Base-by-base conservation (phyloP, 2,329 filamentous ascomycete genomes). In the Fusarium hainanense region DNA sequence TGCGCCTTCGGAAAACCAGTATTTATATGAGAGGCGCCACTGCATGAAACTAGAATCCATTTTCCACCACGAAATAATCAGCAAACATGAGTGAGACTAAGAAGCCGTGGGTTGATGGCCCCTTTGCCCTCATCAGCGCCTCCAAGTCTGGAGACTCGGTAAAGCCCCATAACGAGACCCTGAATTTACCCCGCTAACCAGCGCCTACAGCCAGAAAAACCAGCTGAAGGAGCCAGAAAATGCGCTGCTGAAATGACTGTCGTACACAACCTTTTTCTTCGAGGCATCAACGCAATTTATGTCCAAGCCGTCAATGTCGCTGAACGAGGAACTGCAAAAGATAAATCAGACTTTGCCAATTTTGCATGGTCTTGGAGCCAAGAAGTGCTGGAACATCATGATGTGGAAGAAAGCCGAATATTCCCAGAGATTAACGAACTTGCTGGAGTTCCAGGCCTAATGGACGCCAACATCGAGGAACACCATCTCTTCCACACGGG, bases 401-500 rank as follows among this genome's bases (percentile, higher is more conserved):
- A 74, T 2, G 56, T 66, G 0, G 82, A 84, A 62, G 83, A 84
- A 54, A 67, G 62, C 4, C 40, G 66, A 25, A 74, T 82, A 42
- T 84, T 85, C 63, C 79, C 81, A 0, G 70, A 72, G 4, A 75
- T 84, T 13, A 79, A 83, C 61, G 60, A 71, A 37, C 56, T 80
- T 23, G 64, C 76, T 6, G 80, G 77, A 1, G 76, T 78, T 13
- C 68, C 73, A 41, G 79, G 79, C 2, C 63, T 82, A 25, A 83
- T 84, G 81, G 79, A 81, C 16, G 70, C 60, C 46, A 84, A 82
- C 63, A 72, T 83, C 5, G 77, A 78, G 20, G 81, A 85, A 54
- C 82, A 84, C 63, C 72, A 76, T 11, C 71, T 73, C 2, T 84
- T 85, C 58, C 75, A 79, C 18, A 69, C 68, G 2, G 81, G 81